Evolutionary conservation across 768 basidiomycete genomes (phyloP).

Genomic region (Pisolithus marmoratus): DNA sequence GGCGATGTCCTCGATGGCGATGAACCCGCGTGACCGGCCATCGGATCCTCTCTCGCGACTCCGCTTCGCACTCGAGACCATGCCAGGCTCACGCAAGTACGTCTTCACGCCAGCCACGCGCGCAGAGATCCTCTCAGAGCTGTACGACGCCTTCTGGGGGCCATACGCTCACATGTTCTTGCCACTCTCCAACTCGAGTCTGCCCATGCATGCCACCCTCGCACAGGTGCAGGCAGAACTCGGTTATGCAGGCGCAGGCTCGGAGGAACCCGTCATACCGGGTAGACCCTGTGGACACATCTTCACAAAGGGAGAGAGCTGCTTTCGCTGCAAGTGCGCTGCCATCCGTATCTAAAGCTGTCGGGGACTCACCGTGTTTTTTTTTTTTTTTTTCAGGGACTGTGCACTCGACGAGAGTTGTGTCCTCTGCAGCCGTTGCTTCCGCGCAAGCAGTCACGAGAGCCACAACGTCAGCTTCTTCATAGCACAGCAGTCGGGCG

Average conservation of each 20-base stretch:
- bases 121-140: constrained; percentile 73
- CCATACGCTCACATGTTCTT: constrained; percentile 68
- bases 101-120: constrained; percentile 68
- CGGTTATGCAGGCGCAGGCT: constrained; percentile 53
- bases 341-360: not conserved
- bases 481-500: constrained; percentile 85
- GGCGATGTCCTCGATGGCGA: constrained; percentile 48
- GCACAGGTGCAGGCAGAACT: constrained; percentile 63
- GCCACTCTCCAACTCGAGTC: constrained; percentile 53
- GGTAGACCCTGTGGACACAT: constrained; percentile 79
- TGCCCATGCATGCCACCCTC: constrained; percentile 59
- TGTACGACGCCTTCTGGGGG: constrained; percentile 82
- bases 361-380: not conserved
- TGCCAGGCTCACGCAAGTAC: constrained; percentile 76
- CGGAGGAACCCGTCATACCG: constrained; percentile 53
- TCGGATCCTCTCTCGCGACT: constrained; percentile 67
- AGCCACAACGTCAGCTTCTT: constrained; percentile 93
- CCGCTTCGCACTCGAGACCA: constrained; percentile 70
- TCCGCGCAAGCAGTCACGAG: constrained; percentile 79
- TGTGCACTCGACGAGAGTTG: constrained; percentile 88
- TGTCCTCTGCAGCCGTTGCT: constrained; percentile 86
- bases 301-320: constrained; percentile 87
- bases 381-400: constrained; percentile 47
- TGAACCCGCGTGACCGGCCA: constrained; percentile 50
- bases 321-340: constrained; percentile 90